Evolutionary conservation across 768 basidiomycete genomes (phyloP).

Genomic region (Hygrocybe coccinea): DNA sequence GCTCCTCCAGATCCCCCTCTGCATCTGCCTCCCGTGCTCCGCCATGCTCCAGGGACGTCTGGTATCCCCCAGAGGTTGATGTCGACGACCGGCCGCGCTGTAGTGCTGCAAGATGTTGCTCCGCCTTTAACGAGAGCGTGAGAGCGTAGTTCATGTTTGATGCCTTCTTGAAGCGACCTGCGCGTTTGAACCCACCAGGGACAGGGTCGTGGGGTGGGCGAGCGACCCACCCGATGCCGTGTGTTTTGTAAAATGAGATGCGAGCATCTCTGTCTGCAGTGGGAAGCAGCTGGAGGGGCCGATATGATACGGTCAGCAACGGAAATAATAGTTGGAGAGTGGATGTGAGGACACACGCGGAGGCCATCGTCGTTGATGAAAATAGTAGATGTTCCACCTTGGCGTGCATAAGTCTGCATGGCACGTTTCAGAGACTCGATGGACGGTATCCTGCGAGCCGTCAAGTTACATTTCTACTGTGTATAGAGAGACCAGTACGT

Average conservation of each 20-base stretch:
- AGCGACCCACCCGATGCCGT: conserved; percentile 75
- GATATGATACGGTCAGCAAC: background rate
- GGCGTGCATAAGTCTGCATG: conserved; percentile 82
- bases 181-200: conserved; percentile 56
- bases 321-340: background rate
- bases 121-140: conserved; percentile 59
- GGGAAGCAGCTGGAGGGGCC: conserved; percentile 42
- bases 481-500: conserved; percentile 19
- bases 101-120: conserved; percentile 46
- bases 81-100: conserved; percentile 15
- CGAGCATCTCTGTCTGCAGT: conserved; percentile 58
- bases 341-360: conserved; percentile 19
- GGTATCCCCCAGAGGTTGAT: background rate
- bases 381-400: conserved; percentile 74
- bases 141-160: conserved; percentile 88
- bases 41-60: background rate
- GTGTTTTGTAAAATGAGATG: conserved; percentile 63
- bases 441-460: conserved; percentile 50
- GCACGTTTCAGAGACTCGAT: conserved; percentile 73
- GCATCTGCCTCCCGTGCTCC: conserved; percentile 4
- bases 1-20: conserved; percentile 57
- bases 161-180: conserved; percentile 91
- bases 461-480: background rate
- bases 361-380: conserved; percentile 80
- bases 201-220: conserved; percentile 54